These are phyloP conservation scores for Sugiyamaella mastotermitis DNA, from an alignment of 805 yeast genomes.

Conservation along the genomic window DNA sequence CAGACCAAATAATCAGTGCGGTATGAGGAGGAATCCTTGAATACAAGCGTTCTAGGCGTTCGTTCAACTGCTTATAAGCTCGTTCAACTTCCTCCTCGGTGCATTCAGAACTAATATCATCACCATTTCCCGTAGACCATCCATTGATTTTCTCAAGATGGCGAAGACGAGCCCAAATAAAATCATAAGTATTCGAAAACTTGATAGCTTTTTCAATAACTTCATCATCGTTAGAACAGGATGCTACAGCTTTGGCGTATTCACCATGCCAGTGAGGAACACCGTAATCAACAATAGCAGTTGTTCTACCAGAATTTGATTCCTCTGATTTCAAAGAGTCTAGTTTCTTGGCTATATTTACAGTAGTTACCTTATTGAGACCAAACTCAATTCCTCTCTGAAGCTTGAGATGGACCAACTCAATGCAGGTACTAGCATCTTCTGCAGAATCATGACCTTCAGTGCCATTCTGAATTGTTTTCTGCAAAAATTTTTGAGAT, in stretches of 20 bases:
- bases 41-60: slow-evolving; percentile 44
- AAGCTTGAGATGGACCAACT: slow-evolving; percentile 64
- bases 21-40: slow-evolving; percentile 51
- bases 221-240: slow-evolving; percentile 57
- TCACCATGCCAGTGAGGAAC: slow-evolving; percentile 30
- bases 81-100: slow-evolving; percentile 12
- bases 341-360: slow-evolving; percentile 12
- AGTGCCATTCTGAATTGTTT: slow-evolving; percentile 62
- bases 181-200: slow-evolving; percentile 37
- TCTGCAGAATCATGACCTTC: slow-evolving; percentile 82
- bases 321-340: not conserved
- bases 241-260: slow-evolving; percentile 32
- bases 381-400: slow-evolving; percentile 67
- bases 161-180: slow-evolving; percentile 50
- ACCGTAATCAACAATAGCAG: slow-evolving; percentile 33
- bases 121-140: slow-evolving; percentile 17
- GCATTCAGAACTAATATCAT: not conserved
- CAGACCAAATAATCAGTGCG: slow-evolving; percentile 54
- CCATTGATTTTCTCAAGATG: slow-evolving; percentile 48
- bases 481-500: slow-evolving; percentile 48
- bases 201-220: slow-evolving; percentile 39
- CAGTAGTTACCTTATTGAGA: slow-evolving; percentile 18
- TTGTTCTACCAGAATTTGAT: slow-evolving; percentile 12
- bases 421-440: slow-evolving; percentile 77
- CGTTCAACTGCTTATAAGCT: slow-evolving; percentile 35